Base-by-base conservation (phyloP, 257 asterid species). In the Cynanchum wilfordii region DNA sequence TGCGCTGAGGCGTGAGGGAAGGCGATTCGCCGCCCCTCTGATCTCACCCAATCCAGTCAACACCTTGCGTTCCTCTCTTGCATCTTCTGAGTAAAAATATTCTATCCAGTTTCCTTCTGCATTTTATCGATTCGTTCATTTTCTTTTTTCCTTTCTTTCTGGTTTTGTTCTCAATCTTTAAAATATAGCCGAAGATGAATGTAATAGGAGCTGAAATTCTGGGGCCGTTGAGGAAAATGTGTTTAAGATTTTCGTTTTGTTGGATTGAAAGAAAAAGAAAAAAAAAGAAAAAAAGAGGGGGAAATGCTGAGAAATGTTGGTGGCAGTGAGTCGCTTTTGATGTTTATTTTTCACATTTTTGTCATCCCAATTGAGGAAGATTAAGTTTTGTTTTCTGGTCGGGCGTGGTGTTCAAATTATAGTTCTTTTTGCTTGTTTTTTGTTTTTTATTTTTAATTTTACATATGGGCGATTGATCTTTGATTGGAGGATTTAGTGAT, bases 1-100 rank as follows among this genome's bases (percentile, higher is more conserved):
- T 77, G 90, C 89, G 33, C 71, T 92, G 84, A 87, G 97, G 76
- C 91, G 99, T 60, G 98, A 90, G 80, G 99, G 98, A 40, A 85
- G 90, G 89, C 93, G 99, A 69, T 84, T 90, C 76, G 92, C 95
- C 68, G 79, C 87, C 75, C 94, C 94, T 59, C 68, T 89, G 65
- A 81, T 88, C 73, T 78, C 95, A 19, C 87, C 90, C 29, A 87
- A 82, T 66, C 83, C 92, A 25, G 44, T 77, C 83, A 87, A 72
- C 70, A 79, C 81, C 40, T 15, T 89, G 66, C 91, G 97, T 74
- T 86, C 96, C 50, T 84, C 97, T 29, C 59, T 87, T 30, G 81
- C 79, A 47, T 74, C 91, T 15, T 80, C 91, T 10, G 87, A 89
- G 98, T 92, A 84, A 65, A 20, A 79, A 74, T 78, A 47, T 73